Evolutionary conservation across 805 yeast genomes (phyloP).

Genomic region (Blastobotrys parvus): DNA sequence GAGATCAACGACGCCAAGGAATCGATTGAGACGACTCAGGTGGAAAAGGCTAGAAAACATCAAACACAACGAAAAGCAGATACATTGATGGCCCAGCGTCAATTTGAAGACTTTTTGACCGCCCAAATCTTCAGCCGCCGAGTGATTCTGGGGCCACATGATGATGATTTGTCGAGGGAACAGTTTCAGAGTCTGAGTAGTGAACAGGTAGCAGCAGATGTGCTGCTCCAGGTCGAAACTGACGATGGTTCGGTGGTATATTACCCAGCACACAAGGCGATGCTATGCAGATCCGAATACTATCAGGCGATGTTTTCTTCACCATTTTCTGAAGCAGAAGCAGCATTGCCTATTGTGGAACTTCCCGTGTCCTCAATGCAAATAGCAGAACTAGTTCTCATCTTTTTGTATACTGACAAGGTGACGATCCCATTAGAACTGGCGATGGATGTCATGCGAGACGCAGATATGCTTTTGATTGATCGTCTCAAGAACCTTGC

Average conservation of each 20-base stretch:
- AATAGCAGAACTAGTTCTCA: constrained; percentile 44
- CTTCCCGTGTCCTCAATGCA: constrained; percentile 24
- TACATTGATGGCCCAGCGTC: constrained; percentile 24
- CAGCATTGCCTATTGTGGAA: constrained; percentile 6
- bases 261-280: constrained; percentile 59
- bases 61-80: constrained; percentile 27
- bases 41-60: constrained; percentile 13
- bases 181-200: constrained; percentile 2
- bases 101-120: constrained; percentile 24
- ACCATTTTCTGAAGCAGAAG: constrained; percentile 32
- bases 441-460: constrained; percentile 48
- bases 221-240: constrained; percentile 13
- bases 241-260: constrained; percentile 24
- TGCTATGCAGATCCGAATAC: constrained; percentile 54
- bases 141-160: background rate
- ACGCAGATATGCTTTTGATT: constrained; percentile 45
- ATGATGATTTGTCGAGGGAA: background rate
- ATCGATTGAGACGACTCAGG: constrained; percentile 19
- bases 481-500: constrained; percentile 62
- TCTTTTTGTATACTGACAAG: constrained; percentile 54
- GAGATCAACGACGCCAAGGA: constrained; percentile 23
- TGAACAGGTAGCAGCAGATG: constrained; percentile 5
- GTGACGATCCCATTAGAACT: constrained; percentile 38
- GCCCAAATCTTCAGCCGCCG: background rate
- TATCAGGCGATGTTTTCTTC: constrained; percentile 57